These are phyloP conservation scores for Euphorbia lathyris DNA, from an alignment of 345 rosid genomes.

Conservation along the genomic window DNA sequence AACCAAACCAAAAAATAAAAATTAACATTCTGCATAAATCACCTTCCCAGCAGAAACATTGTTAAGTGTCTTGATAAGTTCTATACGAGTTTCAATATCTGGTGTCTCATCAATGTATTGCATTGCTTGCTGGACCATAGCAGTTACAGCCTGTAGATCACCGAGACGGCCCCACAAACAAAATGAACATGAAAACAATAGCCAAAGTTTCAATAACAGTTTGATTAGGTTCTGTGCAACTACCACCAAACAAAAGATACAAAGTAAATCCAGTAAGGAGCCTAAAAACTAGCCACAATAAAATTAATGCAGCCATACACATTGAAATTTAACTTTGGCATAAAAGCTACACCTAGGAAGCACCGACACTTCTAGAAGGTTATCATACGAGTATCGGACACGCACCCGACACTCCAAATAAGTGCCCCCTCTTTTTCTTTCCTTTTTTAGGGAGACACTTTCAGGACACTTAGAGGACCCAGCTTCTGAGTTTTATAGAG, in stretches of 20 bases:
- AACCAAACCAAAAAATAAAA: background rate
- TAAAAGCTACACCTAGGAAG: background rate
- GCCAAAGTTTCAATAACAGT: background rate
- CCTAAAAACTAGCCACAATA: background rate
- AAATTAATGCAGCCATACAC: background rate
- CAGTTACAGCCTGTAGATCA: constrained; percentile 71
- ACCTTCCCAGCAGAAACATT: constrained; percentile 95
- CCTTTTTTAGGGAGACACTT: too few species aligned
- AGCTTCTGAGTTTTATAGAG: too few species aligned
- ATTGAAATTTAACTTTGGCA: background rate
- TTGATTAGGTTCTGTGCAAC: background rate
- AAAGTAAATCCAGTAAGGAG: background rate
- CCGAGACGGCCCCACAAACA: constrained; percentile 1
- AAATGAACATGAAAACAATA: background rate
- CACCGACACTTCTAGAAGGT: too few species aligned
- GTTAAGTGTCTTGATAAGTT: constrained; percentile 76
- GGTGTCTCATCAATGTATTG: constrained; percentile 91
- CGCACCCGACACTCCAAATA: too few species aligned
- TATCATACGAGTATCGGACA: too few species aligned
- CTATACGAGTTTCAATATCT: constrained; percentile 81
- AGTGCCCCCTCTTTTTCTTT: too few species aligned
- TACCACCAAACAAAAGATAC: background rate
- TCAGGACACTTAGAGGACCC: too few species aligned
- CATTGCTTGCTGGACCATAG: constrained; percentile 99
- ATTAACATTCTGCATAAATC: background rate